Evolutionary conservation across 768 basidiomycete genomes (phyloP), one percentile per base, ranked within the genome.

Genomic region (Auriscalpium orientale): DNA sequence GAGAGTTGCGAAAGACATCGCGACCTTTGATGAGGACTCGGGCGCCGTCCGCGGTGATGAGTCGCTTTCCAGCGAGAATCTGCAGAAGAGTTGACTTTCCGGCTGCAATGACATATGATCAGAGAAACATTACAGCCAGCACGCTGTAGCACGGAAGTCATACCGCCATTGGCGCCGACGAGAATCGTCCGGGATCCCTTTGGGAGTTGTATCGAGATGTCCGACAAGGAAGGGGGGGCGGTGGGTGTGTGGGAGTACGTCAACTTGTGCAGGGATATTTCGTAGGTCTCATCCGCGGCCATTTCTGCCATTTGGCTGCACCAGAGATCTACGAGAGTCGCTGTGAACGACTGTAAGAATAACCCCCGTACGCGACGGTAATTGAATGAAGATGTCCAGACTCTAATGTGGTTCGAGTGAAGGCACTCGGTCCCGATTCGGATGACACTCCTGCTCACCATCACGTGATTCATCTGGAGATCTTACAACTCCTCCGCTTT

Each of bases 1-100:
- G 91, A 5, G 89, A 85, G 62, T 91, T 81, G 60, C 89, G 84
- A 70, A 98, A 98, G 48, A 98, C 94, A 69, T 98, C 94, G 58
- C 77, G 77, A 40, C 78, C 89, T 62, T 90, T 79, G 66, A 98
- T 82, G 49, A 77, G 75, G 45, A 95, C 80, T 52, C 80, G 77
- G 11, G 87, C 76, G 28, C 71, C 74, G 28, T 61, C 52, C 8
- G 65, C 57, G 7, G 74, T 81, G 43, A 92, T 82, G 61, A 98
- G 70, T 36, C 86, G 80, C 70, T 95, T 98, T 8, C 95, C 95
- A 0, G 95, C 95, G 7, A 98, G 79, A 55, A 98, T 87, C 65
- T 95, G 90, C 16, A 99, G 78, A 12, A 99, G 76, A 5, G 95
- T 98, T n/a, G 93, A 95, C 71, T 99, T 98, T 9, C 95, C 95